A percentile compares a stretch with the other conserved stretches of the same genome.
Evolutionary conservation across 139 green algal species (phyloP).

Genomic region (Microglena sp.): DNA sequence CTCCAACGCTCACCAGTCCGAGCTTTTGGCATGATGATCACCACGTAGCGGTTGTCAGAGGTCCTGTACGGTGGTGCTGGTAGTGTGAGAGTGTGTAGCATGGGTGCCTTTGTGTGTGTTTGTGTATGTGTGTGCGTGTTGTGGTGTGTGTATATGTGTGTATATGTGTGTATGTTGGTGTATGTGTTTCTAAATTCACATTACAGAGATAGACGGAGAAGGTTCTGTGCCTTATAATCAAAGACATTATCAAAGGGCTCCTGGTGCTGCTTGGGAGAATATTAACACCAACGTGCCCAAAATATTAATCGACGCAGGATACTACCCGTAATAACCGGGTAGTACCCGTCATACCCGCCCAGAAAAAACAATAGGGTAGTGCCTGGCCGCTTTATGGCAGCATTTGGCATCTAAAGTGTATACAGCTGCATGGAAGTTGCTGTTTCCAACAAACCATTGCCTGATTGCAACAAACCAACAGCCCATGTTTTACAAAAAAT

Average conservation of each 20-base stretch:
- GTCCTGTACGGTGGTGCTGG: not conserved
- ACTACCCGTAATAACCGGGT: not conserved
- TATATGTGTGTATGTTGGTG: not conserved
- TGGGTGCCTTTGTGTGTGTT: not conserved
- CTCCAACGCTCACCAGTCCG: not conserved
- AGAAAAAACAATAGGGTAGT: too few relatives aligned
- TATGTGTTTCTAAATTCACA: not conserved
- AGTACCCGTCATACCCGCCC: too few relatives aligned
- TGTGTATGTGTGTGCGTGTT: not conserved
- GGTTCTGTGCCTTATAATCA: not conserved
- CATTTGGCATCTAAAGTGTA: too few relatives aligned
- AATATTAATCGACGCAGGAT: not conserved
- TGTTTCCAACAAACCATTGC: too few relatives aligned
- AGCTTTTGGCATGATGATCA: constrained; percentile 7
- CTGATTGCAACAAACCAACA: too few relatives aligned
- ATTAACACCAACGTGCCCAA: not conserved
- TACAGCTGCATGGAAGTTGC: too few relatives aligned
- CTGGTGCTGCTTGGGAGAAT: not conserved
- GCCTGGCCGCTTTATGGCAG: too few relatives aligned
- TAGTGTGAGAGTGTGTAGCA: not conserved
- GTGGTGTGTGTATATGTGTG: not conserved
- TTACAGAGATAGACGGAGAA: not conserved
- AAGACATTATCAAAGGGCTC: not conserved
- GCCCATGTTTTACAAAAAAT: not conserved
- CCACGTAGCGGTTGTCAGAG: not conserved